Conservation (phyloP, 768 basidiomycete genomes). For the Lactarius hatsudake region DNA sequence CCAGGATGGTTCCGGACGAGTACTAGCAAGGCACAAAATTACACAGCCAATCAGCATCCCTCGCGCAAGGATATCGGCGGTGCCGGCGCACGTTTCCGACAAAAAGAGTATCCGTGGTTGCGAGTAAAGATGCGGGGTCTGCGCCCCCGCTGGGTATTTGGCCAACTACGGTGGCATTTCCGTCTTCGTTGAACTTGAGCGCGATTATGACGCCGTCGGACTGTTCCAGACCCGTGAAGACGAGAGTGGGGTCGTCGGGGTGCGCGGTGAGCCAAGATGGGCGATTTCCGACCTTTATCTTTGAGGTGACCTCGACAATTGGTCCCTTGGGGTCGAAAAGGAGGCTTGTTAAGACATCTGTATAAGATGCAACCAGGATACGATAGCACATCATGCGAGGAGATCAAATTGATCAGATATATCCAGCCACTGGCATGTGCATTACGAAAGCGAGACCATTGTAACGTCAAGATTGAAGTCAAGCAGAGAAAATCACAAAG, state of each 20-base stretch:
- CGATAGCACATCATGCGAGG: slow-evolving; percentile 30
- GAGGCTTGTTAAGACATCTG: slow-evolving; percentile 59
- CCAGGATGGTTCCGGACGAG: slow-evolving; percentile 56
- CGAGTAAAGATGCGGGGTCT: slow-evolving; percentile 64
- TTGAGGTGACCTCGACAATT: slow-evolving; percentile 45
- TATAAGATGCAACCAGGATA: slow-evolving; percentile 65
- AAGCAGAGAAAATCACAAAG: neutral
- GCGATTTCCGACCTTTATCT: slow-evolving; percentile 52
- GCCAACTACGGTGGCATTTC: slow-evolving; percentile 49
- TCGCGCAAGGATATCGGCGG: neutral
- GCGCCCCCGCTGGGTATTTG: slow-evolving; percentile 53
- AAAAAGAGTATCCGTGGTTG: slow-evolving; percentile 55
- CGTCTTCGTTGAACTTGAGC: slow-evolving; percentile 54
- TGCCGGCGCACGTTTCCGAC: slow-evolving; percentile 65
- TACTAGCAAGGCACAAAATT: slow-evolving; percentile 47
- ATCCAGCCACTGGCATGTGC: too few species aligned
- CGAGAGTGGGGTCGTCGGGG: slow-evolving; percentile 52
- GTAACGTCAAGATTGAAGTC: neutral
- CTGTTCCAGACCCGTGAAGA: slow-evolving; percentile 68
- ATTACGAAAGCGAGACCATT: neutral
- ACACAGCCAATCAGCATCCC: neutral
- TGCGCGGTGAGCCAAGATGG: slow-evolving; percentile 77
- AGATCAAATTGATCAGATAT: neutral
- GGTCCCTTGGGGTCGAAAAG: slow-evolving; percentile 52
- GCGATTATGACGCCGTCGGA: slow-evolving; percentile 61